These are phyloP conservation scores for Lathyrus aphaca DNA, from an alignment of 306 rosid genomes.

Conservation along the genomic window DNA sequence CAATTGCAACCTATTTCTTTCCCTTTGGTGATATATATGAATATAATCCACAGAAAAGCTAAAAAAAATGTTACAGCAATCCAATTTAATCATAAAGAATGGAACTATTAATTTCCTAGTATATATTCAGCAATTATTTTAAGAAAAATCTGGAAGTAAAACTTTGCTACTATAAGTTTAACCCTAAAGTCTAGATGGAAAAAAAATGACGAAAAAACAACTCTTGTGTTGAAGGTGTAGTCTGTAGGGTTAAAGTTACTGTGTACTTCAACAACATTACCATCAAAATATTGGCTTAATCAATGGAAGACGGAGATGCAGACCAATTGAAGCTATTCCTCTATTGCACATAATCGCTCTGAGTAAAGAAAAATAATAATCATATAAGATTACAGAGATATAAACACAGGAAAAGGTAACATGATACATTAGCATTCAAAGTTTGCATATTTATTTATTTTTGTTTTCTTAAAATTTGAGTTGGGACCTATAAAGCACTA, in stretches of 20 bases:
- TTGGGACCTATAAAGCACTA: too few relatives aligned
- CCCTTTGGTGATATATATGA: constrained; percentile 34
- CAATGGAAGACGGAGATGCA: constrained; percentile 26
- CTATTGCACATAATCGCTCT: constrained; percentile 91
- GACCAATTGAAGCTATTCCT: constrained; percentile 45
- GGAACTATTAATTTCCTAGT: constrained; percentile 33
- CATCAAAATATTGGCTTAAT: constrained; percentile 39
- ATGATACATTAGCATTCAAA: constrained; percentile 15
- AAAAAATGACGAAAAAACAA: constrained; percentile 35
- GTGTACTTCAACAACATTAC: constrained; percentile 25
- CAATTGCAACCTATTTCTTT: constrained; percentile 24
- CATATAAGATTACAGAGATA: constrained; percentile 18
- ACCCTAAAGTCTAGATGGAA: constrained; percentile 37
- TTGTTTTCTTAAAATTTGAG: not conserved
- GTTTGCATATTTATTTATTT: constrained; percentile 6
- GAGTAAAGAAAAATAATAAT: constrained; percentile 34
- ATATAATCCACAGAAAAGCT: constrained; percentile 31
- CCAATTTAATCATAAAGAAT: constrained; percentile 38
- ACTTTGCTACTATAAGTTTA: constrained; percentile 32
- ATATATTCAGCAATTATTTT: constrained; percentile 32
- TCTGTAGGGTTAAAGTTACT: constrained; percentile 27
- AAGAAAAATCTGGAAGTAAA: constrained; percentile 36
- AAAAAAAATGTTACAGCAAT: constrained; percentile 43
- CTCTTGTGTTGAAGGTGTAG: constrained; percentile 37
- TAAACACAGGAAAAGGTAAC: not conserved